Conservation (phyloP, 1,139 yeast species). For the Debaryomyces singareniensis region DNA sequence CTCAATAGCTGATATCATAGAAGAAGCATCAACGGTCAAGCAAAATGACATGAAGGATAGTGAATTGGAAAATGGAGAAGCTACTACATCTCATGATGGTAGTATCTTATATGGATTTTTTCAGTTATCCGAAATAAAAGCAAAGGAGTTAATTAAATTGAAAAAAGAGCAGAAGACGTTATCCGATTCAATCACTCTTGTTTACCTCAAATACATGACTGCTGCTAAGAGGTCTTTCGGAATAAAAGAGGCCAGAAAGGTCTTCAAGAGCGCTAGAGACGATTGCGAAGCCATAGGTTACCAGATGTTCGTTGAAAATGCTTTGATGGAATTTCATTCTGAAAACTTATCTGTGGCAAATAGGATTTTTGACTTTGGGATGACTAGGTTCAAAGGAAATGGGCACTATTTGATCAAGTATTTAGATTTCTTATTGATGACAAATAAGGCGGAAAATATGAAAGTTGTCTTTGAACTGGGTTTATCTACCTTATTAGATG, state of each 20-base stretch:
- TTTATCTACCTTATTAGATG: conserved; percentile 20
- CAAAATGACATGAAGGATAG: neutral
- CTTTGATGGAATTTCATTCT: conserved; percentile 72
- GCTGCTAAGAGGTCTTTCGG: conserved; percentile 57
- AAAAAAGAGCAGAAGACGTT: conserved; percentile 15
- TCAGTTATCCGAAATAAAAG: conserved; percentile 22
- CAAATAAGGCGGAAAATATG: conserved; percentile 75
- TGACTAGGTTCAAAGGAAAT: conserved; percentile 51
- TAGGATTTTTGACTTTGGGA: conserved; percentile 75
- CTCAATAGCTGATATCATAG: conserved; percentile 13
- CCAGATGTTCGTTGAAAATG: conserved; percentile 77
- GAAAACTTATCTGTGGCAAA: conserved; percentile 62
- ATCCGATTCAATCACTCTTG: conserved; percentile 38
- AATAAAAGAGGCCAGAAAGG: conserved; percentile 64
- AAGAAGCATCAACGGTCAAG: conserved; percentile 12
- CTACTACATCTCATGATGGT: conserved; percentile 9
- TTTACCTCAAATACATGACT: conserved; percentile 54
- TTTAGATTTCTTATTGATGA: conserved; percentile 63
- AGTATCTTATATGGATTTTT: conserved; percentile 12
- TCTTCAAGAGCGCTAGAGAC: conserved; percentile 55
- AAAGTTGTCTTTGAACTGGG: conserved; percentile 66
- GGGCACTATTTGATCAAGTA: conserved; percentile 65
- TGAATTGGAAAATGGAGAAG: conserved; percentile 6
- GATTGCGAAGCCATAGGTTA: conserved; percentile 50
- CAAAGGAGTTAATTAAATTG: conserved; percentile 17